Percentiles rank a stretch among this genome's conserved stretches.
These are phyloP conservation scores for Microsporum canis DNA, from an alignment of 2,329 filamentous ascomycete species.

Conservation along the genomic window DNA sequence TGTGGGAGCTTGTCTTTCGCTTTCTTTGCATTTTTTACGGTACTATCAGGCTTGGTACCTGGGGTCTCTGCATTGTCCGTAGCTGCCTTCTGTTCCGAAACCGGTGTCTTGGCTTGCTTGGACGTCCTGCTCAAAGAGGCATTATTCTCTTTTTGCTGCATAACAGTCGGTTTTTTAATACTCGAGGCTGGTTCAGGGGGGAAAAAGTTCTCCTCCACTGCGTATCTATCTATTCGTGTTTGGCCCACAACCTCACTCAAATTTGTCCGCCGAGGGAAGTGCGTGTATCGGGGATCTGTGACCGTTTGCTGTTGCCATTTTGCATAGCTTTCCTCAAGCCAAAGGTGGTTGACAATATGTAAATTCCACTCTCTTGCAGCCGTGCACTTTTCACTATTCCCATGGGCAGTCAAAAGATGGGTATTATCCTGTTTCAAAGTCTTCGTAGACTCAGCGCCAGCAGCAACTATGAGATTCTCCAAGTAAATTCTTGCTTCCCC, in stretches of 20 bases:
- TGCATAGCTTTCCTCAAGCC: slow-evolving; percentile 95
- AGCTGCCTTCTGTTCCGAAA: slow-evolving; percentile 10
- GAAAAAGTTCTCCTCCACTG: slow-evolving; percentile 59
- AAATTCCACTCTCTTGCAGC: slow-evolving; percentile 90
- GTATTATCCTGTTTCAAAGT: slow-evolving; percentile 93
- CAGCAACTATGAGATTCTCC: slow-evolving; percentile 76
- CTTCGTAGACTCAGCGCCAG: slow-evolving; percentile 83
- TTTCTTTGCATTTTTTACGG: slow-evolving; percentile 18
- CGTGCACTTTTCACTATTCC: slow-evolving; percentile 81
- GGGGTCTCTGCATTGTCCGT: slow-evolving; percentile 7
- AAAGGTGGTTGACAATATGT: slow-evolving; percentile 82
- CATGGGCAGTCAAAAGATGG: slow-evolving; percentile 83
- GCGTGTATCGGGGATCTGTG: slow-evolving; percentile 63
- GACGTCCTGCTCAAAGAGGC: slow-evolving; percentile 1
- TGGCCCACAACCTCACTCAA: slow-evolving; percentile 86
- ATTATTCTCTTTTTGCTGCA: slow-evolving; percentile 30
- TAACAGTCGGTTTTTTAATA: slow-evolving; percentile 16
- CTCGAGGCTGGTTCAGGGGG: slow-evolving; percentile 22
- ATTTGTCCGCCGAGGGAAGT: slow-evolving; percentile 83
- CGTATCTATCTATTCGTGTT: slow-evolving; percentile 64
- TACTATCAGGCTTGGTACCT: slow-evolving; percentile 13
- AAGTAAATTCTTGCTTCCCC: slow-evolving; percentile 88
- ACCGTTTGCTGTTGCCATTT: slow-evolving; percentile 66
- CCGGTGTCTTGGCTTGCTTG: slow-evolving; percentile 4
- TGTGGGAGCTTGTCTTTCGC: slow-evolving; percentile 27